Conservation (phyloP, 2,329 filamentous ascomycete genomes). For the Rachicladosporium sp. region DNA sequence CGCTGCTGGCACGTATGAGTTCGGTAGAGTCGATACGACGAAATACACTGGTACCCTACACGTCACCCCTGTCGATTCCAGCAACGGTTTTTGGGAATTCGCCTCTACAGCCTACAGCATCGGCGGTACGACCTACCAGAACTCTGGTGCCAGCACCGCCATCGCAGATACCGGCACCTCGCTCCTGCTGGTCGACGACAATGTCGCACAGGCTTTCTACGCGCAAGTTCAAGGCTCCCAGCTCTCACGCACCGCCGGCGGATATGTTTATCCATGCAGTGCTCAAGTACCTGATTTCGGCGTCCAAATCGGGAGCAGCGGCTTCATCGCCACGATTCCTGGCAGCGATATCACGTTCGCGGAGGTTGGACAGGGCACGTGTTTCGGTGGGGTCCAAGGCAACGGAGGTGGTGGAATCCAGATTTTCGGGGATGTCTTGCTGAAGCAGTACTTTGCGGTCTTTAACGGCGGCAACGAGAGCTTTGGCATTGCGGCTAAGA, state of each 20-base stretch:
- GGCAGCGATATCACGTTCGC: slow-evolving; percentile 40
- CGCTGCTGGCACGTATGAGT: slow-evolving; percentile 53
- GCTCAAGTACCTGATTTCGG: slow-evolving; percentile 31
- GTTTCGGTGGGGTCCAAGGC: slow-evolving; percentile 57
- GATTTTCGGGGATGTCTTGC: slow-evolving; percentile 51
- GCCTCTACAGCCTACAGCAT: slow-evolving; percentile 45
- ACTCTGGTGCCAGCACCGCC: slow-evolving; percentile 34
- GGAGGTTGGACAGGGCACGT: slow-evolving; percentile 39
- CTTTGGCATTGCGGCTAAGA: slow-evolving; percentile 39
- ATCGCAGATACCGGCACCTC: slow-evolving; percentile 48
- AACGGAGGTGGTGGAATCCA: slow-evolving; percentile 41
- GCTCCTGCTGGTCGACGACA: slow-evolving; percentile 46
- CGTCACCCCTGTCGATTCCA: slow-evolving; percentile 50
- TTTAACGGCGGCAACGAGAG: slow-evolving; percentile 43
- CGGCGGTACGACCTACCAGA: slow-evolving; percentile 41
- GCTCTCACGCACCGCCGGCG: slow-evolving; percentile 26
- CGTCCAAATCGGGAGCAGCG: slow-evolving; percentile 42
- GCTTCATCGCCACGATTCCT: slow-evolving; percentile 27
- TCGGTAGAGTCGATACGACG: slow-evolving; percentile 53
- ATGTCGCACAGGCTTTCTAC: slow-evolving; percentile 34
- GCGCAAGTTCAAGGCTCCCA: slow-evolving; percentile 27
- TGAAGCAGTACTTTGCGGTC: slow-evolving; percentile 49
- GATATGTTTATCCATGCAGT: slow-evolving; percentile 33
- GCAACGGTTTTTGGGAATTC: slow-evolving; percentile 59
- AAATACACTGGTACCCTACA: slow-evolving; percentile 52